Base-by-base conservation (phyloP, 2,329 filamentous ascomycete species). In the Byssothecium circinans region DNA sequence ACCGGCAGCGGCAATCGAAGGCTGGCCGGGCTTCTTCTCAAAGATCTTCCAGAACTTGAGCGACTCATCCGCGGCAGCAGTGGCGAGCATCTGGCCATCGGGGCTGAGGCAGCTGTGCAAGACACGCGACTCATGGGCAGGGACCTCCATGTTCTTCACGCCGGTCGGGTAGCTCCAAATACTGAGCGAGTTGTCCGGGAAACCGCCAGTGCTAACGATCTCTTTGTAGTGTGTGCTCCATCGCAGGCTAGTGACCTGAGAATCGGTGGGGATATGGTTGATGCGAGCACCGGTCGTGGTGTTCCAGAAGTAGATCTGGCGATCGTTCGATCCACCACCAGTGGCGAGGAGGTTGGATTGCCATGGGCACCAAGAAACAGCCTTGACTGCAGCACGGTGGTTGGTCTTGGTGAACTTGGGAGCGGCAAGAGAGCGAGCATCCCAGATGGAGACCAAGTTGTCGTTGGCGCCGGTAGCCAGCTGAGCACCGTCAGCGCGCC, bases 11-110 rank as follows among this genome's bases (percentile, higher is more conserved):
- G 85, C 78, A 25, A 79, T 69, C 40, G 84, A 82, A 42, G 85
- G 82, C 51, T 82, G 77, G 49, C 90, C 91, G 15, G 91, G 80
- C 83, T 96, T 97, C 83, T 96, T 96, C 82, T 99, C 94, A 68
- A 99, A 99, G 62, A 99, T 82, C 85, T 99, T 99, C 94, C 94
- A 99, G 81, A 99, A 99, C 79, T 99, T 99, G 73, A 99, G 81
- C 68, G 87, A 92, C 80, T 99, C 94, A 65, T 99, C 94, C 30
- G 92, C 91, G 61, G 92, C 87, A 51, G 94, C 92, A 42, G 94
- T 99, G 41, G 94, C 94, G 46, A 99, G 83, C 85, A 96, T 96
- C 78, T 99, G 94, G 43, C 94, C 94, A 67, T 99, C 94, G 2
- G 94, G 94, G 77, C 91, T 96, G 61, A 99, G 84, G 71, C 89